Evolutionary conservation across 129 eudicot genomes (phyloP), one percentile per base, ranked within the genome.

Genomic region (Arctium lappa): DNA sequence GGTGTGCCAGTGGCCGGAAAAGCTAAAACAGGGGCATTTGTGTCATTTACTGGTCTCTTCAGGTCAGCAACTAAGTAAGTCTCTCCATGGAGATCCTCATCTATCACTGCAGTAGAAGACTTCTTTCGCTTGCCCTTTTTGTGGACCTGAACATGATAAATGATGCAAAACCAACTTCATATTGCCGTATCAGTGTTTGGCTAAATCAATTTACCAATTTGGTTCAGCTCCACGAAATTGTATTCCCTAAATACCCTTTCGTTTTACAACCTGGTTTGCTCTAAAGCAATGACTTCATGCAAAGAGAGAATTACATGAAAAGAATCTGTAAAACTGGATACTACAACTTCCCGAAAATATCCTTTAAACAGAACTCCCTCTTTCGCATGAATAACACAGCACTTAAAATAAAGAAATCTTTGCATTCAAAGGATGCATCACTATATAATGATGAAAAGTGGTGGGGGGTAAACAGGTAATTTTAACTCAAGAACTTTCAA

Each of bases 1-100:
- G 85, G 75, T 5, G 85, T 82, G 75, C 75, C 48, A 74, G 65
- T 40, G 48, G 75, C 75, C 74, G 2, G 69, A 75, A 75, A 75
- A 65, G 29, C 48, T n/a, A 65, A 2, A 31, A 38, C 44, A 63
- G 42, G 80, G 65, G 69, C 36, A 81, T 74, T 63, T 16, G 63
- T 4, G 71, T 33, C 70, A 50, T 48, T 70, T 48, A 80, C 69
- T 1, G 30, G 13, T 66, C 5, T 79, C 60, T 69, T 38, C 3
- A 34, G 9, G 37, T 79, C 75, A 1, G 68, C 37, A 18, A 30
- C 75, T 40, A 79, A 30, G 4, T 78, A 65, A 66, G 82, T 40
- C 68, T 66, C 75, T 42, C 11, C 75, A 34, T 79, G 65, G 75
- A 68, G 75, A 79, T 13, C 39, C 27, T 72, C 40, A 37, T 73